Evolutionary conservation across 2,329 filamentous ascomycete genomes (phyloP).

Genomic region (Podosphaera xanthii): DNA sequence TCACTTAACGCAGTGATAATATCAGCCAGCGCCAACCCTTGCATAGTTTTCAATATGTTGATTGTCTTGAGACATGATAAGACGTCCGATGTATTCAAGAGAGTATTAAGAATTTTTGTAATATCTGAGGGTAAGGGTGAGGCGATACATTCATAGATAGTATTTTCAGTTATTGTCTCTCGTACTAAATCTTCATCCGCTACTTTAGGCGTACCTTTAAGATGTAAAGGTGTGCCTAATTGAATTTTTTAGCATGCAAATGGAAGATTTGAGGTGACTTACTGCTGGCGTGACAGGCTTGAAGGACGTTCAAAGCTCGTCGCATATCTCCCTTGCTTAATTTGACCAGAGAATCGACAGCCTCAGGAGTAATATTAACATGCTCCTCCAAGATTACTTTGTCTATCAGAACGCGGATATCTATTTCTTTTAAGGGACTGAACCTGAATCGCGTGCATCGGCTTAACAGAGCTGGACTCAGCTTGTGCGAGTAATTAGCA

Average conservation of each 20-base stretch:
- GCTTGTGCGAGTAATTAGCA: constrained; percentile 95
- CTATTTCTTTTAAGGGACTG: constrained; percentile 69
- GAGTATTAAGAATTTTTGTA: constrained; percentile 56
- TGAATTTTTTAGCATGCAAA: neutral
- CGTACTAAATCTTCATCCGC: constrained; percentile 43
- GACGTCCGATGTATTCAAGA: constrained; percentile 69
- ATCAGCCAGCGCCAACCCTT: constrained; percentile 78
- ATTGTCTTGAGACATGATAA: constrained; percentile 74
- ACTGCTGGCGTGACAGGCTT: constrained; percentile 90
- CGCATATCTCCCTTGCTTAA: constrained; percentile 94
- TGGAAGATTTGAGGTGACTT: constrained; percentile 17
- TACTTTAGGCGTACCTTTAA: constrained; percentile 34
- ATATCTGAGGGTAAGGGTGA: constrained; percentile 83
- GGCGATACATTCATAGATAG: constrained; percentile 93
- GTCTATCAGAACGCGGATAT: constrained; percentile 70
- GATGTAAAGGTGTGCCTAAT: constrained; percentile 43
- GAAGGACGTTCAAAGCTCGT: constrained; percentile 77
- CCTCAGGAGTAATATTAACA: constrained; percentile 62
- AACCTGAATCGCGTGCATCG: constrained; percentile 90
- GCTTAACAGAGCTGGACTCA: constrained; percentile 77
- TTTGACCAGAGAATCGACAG: constrained; percentile 60
- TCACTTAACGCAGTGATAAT: constrained; percentile 75
- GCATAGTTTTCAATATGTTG: constrained; percentile 63
- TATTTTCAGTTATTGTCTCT: constrained; percentile 74
- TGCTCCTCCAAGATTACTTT: constrained; percentile 72